Conservation (phyloP, 78 protist species). For the Emiliania huxleyi region DNA sequence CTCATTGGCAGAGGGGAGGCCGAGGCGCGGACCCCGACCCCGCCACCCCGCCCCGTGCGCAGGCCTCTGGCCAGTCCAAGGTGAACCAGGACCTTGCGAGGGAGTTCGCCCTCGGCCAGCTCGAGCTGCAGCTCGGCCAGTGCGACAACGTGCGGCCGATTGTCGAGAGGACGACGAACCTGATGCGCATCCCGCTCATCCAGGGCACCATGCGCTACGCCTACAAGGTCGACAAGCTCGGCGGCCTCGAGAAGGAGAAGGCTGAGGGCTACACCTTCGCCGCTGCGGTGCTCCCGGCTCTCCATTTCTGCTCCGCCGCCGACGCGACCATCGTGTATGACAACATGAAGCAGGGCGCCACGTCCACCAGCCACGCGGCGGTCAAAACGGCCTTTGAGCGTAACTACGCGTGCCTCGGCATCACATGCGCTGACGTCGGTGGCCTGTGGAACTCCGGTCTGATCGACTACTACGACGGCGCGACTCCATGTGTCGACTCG, state of each 20-base stretch:
- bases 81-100: not conserved
- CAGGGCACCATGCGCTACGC: slow-evolving; percentile 29
- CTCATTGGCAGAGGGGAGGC: too few relatives aligned
- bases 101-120: not conserved
- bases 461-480: not conserved
- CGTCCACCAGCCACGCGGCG: not conserved
- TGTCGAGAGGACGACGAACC: not conserved
- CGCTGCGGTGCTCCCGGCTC: not conserved
- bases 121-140: not conserved
- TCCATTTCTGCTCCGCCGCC: not conserved
- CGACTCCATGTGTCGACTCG: not conserved
- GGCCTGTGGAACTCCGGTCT: not conserved
- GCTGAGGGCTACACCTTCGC: not conserved
- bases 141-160: not conserved
- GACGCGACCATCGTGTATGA: not conserved
- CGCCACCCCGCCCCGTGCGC: too few relatives aligned
- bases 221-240: not conserved
- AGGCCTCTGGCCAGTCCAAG: too few relatives aligned
- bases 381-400: not conserved
- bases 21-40: too few relatives aligned
- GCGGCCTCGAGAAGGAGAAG: not conserved
- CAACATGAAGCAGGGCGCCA: not conserved
- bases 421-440: not conserved
- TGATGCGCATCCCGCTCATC: slow-evolving; percentile 11
- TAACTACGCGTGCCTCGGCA: not conserved